Evolutionary conservation across 495 filamentous ascomycete genomes (phyloP).

Genomic region (Lasiosphaeria miniovina): DNA sequence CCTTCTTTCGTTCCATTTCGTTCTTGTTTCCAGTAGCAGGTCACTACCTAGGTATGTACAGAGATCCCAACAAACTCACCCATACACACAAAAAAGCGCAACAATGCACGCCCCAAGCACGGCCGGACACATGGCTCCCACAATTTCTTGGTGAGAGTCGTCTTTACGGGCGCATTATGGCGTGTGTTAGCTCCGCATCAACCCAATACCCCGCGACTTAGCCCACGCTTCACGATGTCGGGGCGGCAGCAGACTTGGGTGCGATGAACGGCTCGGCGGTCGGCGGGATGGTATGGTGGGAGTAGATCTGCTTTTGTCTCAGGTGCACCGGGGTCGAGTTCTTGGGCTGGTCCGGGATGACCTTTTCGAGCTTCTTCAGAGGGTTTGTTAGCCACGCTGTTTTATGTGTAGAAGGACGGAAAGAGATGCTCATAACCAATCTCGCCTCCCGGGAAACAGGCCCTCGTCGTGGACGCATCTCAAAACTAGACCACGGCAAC

Average conservation of each 20-base stretch:
- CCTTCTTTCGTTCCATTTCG: too few relatives aligned
- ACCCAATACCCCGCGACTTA: neutral
- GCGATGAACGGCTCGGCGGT: conserved; percentile 40
- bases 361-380: conserved; percentile 79
- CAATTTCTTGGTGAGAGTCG: too few relatives aligned
- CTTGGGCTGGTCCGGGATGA: conserved; percentile 78
- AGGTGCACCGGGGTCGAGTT: conserved; percentile 79
- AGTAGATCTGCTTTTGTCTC: conserved; percentile 72
- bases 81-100: too few relatives aligned
- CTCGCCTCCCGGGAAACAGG: too few relatives aligned
- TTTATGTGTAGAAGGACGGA: neutral
- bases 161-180: too few relatives aligned
- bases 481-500: neutral
- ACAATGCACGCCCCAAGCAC: too few relatives aligned
- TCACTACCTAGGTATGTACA: too few relatives aligned
- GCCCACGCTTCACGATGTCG: conserved; percentile 5
- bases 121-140: too few relatives aligned
- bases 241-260: neutral
- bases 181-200: too few relatives aligned
- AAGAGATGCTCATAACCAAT: neutral
- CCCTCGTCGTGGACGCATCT: too few relatives aligned
- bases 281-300: conserved; percentile 47
- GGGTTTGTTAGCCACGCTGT: neutral
- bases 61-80: too few relatives aligned
- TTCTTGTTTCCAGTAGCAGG: too few relatives aligned